Conservation (phyloP, 78 protist genomes). For the Emiliania huxleyi region DNA sequence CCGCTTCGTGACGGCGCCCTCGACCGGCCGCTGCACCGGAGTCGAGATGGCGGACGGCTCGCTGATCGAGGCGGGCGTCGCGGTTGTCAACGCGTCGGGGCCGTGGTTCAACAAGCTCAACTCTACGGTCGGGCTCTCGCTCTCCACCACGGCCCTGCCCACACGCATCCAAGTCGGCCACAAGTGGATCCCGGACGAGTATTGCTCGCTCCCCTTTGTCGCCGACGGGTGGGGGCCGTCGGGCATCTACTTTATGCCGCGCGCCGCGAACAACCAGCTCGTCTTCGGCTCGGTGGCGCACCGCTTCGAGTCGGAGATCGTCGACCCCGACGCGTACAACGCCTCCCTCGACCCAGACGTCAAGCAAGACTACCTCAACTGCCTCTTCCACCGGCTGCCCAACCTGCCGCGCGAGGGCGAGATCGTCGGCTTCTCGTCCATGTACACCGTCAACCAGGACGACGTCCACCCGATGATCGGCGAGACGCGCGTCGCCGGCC, state of each 20-base stretch:
- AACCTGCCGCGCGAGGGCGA: background rate
- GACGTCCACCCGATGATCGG: constrained; percentile 40
- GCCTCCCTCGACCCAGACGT: background rate
- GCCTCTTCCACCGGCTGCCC: constrained; percentile 30
- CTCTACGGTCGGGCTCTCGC: background rate
- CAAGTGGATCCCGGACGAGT: constrained; percentile 6
- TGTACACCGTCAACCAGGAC: constrained; percentile 34
- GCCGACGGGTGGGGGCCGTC: constrained; percentile 27
- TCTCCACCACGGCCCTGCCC: background rate
- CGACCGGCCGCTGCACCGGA: background rate
- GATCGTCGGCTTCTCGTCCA: constrained; percentile 14
- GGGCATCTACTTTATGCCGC: constrained; percentile 37
- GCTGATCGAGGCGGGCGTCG: background rate
- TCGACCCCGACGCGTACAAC: constrained; percentile 26
- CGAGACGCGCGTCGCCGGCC: background rate
- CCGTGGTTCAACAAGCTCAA: constrained; percentile 6
- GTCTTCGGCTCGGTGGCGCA: constrained; percentile 27
- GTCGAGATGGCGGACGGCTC: background rate
- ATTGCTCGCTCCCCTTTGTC: background rate
- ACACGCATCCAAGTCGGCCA: constrained; percentile 37
- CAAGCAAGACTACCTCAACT: constrained; percentile 10
- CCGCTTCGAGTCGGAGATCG: constrained; percentile 24
- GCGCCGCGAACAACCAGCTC: constrained; percentile 1
- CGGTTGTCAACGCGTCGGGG: background rate
- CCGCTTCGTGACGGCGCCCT: background rate